Percentiles rank a stretch among this genome's conserved stretches.
Conservation (phyloP, 2,329 filamentous ascomycete species). For the Xylaria sp. region DNA sequence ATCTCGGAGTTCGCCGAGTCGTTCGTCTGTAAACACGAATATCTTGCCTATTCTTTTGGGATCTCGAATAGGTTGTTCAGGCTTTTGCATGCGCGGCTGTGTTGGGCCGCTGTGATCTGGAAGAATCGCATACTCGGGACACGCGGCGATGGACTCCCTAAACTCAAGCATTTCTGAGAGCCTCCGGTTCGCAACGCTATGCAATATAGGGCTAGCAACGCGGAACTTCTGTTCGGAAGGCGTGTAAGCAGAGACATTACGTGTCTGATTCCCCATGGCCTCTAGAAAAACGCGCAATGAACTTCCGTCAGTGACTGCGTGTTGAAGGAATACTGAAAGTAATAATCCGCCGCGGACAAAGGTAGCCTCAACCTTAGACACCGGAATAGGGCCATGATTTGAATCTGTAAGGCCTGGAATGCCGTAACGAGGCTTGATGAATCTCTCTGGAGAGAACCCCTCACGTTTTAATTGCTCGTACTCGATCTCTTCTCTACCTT, state of each 20-base stretch:
- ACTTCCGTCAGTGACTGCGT: slow-evolving; percentile 50
- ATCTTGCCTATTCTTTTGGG: slow-evolving; percentile 49
- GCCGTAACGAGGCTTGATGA: slow-evolving; percentile 35
- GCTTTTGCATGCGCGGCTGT: slow-evolving; percentile 39
- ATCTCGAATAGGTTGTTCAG: slow-evolving; percentile 36
- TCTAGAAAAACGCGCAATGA: slow-evolving; percentile 48
- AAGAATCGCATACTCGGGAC: slow-evolving; percentile 48
- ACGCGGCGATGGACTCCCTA: slow-evolving; percentile 38
- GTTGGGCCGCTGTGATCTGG: slow-evolving; percentile 45
- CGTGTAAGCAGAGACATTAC: slow-evolving; percentile 32
- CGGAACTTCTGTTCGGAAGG: slow-evolving; percentile 40
- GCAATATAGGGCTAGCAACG: slow-evolving; percentile 20
- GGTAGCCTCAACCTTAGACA: slow-evolving; percentile 46
- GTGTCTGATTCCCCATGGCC: slow-evolving; percentile 45
- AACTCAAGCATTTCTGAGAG: slow-evolving; percentile 31
- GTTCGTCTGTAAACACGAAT: slow-evolving; percentile 47
- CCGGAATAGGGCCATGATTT: slow-evolving; percentile 41
- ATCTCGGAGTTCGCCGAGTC: slow-evolving; percentile 42
- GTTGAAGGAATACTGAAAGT: slow-evolving; percentile 49
- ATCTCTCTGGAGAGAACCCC: slow-evolving; percentile 39
- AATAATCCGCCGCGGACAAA: slow-evolving; percentile 49
- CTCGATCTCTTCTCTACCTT: slow-evolving; percentile 25
- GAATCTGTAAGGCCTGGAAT: slow-evolving; percentile 32
- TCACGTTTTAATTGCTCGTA: slow-evolving; percentile 36
- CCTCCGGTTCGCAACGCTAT: slow-evolving; percentile 29